These are phyloP conservation scores for Lomentospora prolificans DNA, from an alignment of 2,329 filamentous ascomycete species.

Conservation along the genomic window DNA sequence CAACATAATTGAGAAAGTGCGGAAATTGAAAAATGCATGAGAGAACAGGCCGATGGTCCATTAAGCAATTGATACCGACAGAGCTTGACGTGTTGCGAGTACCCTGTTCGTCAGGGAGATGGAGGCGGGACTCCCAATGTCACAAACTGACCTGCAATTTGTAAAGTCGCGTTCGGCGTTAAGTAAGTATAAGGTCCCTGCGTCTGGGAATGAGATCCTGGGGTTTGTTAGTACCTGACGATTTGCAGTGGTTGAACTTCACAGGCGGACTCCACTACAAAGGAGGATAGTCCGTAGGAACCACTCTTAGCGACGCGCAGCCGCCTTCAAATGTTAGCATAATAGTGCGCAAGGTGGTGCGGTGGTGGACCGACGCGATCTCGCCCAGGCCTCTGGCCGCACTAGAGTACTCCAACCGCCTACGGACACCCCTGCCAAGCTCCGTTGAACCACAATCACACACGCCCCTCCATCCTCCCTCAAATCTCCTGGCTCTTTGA, in stretches of 20 bases:
- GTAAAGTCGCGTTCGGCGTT: background rate
- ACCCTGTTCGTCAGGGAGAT: background rate
- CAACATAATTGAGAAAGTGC: background rate
- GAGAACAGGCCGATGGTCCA: background rate
- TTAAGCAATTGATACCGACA: too few species aligned
- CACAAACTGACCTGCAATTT: background rate
- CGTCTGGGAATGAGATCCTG: background rate
- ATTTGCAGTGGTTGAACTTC: background rate
- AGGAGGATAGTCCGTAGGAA: too few species aligned
- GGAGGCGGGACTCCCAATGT: background rate
- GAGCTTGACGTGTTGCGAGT: background rate
- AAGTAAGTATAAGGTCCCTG: slow-evolving; percentile 1
- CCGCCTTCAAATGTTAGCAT: too few species aligned
- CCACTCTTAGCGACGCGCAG: too few species aligned
- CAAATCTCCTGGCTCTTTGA: background rate
- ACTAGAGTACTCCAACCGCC: background rate
- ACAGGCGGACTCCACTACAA: too few species aligned
- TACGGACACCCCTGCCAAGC: background rate
- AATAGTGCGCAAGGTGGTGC: too few species aligned
- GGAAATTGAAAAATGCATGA: too few species aligned
- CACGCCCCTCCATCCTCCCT: background rate
- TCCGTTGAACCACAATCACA: background rate
- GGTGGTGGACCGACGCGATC: too few species aligned
- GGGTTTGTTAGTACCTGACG: background rate
- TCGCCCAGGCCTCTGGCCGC: too few species aligned